Evolutionary conservation across 441 rosid species (phyloP).

Genomic region (Adansonia madagascariensis): DNA sequence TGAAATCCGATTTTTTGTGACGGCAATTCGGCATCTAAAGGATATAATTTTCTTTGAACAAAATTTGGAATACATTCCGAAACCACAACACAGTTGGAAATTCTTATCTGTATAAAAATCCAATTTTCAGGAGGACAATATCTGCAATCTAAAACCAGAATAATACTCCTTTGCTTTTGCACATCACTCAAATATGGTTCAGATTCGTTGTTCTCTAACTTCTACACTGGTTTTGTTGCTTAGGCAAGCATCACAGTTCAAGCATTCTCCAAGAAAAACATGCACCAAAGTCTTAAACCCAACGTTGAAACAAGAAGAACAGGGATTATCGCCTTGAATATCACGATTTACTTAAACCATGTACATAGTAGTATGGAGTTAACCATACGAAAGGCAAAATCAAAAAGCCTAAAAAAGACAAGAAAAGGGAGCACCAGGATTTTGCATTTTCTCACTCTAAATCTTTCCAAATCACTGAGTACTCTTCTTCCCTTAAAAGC

Average conservation of each 20-base stretch:
- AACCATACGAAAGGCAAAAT: neutral
- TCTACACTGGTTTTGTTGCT: neutral
- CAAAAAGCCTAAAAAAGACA: conserved; percentile 7
- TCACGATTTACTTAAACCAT: neutral
- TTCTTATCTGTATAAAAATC: neutral
- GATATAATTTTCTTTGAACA: neutral
- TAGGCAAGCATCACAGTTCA: neutral
- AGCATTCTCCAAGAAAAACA: neutral
- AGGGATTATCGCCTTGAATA: neutral
- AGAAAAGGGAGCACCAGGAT: neutral
- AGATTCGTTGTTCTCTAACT: neutral
- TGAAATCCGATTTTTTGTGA: neutral
- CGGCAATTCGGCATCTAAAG: neutral
- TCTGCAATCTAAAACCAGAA: neutral
- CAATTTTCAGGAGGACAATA: neutral
- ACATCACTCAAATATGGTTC: neutral
- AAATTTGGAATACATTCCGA: conserved; percentile 7
- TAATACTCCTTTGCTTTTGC: neutral
- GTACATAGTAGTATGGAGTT: neutral
- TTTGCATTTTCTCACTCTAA: neutral
- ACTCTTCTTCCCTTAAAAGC: conserved; percentile 70
- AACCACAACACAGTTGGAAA: neutral
- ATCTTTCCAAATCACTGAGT: conserved; percentile 33
- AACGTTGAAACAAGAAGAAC: neutral
- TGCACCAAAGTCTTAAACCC: neutral